Evolutionary conservation across 495 filamentous ascomycete genomes (phyloP), one percentile per base, ranked within the genome.

Genomic region (Daldinia bambusicola): DNA sequence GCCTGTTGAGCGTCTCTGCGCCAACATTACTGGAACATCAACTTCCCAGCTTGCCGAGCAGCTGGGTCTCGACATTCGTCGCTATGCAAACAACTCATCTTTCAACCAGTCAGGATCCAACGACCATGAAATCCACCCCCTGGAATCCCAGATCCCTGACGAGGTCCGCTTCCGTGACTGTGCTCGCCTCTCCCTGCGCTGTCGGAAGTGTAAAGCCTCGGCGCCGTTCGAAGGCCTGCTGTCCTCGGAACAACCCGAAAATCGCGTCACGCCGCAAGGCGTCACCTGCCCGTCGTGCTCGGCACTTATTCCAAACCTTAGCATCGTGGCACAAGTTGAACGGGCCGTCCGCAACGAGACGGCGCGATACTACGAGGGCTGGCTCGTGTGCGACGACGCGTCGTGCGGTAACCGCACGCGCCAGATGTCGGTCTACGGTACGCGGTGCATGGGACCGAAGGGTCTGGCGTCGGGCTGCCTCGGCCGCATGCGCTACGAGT

Each of bases 1-100:
- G 6, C 95, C 96, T 2, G 97, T 99, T 61, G 95, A 99, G 82
- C 93, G 95, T 86, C 89, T 99, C 31, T 99, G 95, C 77, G 96
- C 93, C 51, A 96, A 95, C 43, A 97, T 99, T 66, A 88, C 89
- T 34, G 95, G 95, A 51, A 99, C 95, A 13, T 93, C 97, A 72
- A 89, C 94, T 41, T 84, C 91, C 7, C 90, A 93, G 64, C 86
- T 99, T 2, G 95, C 95, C 7, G 94, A 97, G 76, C 97, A 94
- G 74, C 87, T 99, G 34, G 95, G 95, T 36, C 89, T 99, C 30
- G 95, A 99, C 78, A 87, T 90, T 31, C 87, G 88, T 64, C 97
- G 95, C 75, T 98, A 98, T 80, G 89, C 88, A 70, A 87, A 85
- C 76, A 89, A 86, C 61, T 86, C 86, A 22, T 84, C 82, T 30